Base-by-base conservation (phyloP, 371 early-diverging fungal genomes). In the Mortierella sp. region DNA sequence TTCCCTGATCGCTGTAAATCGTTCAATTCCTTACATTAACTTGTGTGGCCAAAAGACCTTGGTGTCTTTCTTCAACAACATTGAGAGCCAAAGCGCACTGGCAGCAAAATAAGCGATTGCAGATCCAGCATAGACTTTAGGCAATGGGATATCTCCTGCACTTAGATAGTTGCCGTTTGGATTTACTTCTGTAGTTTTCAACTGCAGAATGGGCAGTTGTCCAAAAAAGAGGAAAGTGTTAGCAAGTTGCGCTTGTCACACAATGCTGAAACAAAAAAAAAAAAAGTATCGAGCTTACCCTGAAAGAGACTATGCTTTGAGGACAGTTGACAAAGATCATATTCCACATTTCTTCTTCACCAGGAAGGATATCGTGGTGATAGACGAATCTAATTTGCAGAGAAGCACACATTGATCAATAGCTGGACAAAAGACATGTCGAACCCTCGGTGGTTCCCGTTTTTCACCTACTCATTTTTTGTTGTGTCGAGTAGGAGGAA, bases 81-180 rank as follows among this genome's bases (percentile, higher is more conserved):
- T 64, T 26, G 57, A 65, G 1, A 66, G 47, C 89, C 90, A 87
- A 39, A 85, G 70, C 4, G 26, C 72, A 20, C 85, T 75, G 14
- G 84, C 84, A 0, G 73, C 47, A 45, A 84, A 59, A 59, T 87
- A 88, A 1, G 86, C 83, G 18, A 84, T 24, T 1, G 86, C 85
- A 0, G 85, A 71, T 5, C 67, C 52, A 9, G 65, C 84, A 66
- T 90, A 90, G 20, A 90, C 87, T 30, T 61, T 73, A 2, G 88
- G 88, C 45, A 90, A 70, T 5, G 89, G 89, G 10, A 85, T 86
- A 55, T 90, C 90, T 9, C 89, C 89, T 32, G 90, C 90, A 24
- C 88, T 88, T 52, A 89, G 74, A 43, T 85, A 84, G 63, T 87
- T 87, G 52, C 81, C 80, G 26, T 84, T 86, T 3, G 89, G 89